These are phyloP conservation scores for Jimgerdemannia lactiflua DNA, from an alignment of 192 early-diverging fungal species.

Conservation along the genomic window DNA sequence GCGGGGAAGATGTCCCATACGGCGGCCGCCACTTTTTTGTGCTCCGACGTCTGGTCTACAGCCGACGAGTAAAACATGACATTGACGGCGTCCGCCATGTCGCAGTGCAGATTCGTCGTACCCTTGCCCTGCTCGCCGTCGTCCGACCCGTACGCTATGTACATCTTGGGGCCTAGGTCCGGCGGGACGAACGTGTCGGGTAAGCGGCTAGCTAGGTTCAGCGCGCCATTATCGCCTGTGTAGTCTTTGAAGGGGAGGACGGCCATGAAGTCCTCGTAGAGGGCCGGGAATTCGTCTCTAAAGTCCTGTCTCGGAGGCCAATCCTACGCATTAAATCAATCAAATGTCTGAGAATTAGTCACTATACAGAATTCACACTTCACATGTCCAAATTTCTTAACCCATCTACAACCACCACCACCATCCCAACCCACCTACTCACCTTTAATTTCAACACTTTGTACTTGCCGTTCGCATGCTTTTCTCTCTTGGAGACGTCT, in stretches of 20 bases:
- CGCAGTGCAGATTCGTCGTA: conserved; percentile 74
- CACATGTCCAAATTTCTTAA: too few relatives aligned
- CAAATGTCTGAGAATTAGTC: not conserved
- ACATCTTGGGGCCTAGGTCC: conserved; percentile 77
- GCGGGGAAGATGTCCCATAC: conserved; percentile 67
- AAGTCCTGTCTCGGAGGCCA: conserved; percentile 67
- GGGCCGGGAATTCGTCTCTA: conserved; percentile 41
- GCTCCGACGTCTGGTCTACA: not conserved
- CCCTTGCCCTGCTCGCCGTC: conserved; percentile 46
- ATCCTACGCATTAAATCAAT: conserved; percentile 22
- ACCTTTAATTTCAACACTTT: conserved; percentile 49
- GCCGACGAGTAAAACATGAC: conserved; percentile 59
- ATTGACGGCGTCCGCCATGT: conserved; percentile 80
- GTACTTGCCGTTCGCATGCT: not conserved
- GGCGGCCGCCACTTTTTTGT: conserved; percentile 29
- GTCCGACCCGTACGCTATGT: conserved; percentile 65
- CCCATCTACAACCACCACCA: too few relatives aligned
- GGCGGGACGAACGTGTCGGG: conserved; percentile 53
- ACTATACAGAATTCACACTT: not conserved
- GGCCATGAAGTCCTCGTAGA: conserved; percentile 53
- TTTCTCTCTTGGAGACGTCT: conserved; percentile 2
- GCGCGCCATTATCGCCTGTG: conserved; percentile 42
- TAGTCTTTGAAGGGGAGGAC: conserved; percentile 56
- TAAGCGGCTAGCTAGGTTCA: conserved; percentile 59
- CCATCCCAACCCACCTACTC: too few relatives aligned